Evolutionary conservation across 495 filamentous ascomycete genomes (phyloP), one percentile per base, ranked within the genome.

Genomic region (Aspergillus heteromorphus): DNA sequence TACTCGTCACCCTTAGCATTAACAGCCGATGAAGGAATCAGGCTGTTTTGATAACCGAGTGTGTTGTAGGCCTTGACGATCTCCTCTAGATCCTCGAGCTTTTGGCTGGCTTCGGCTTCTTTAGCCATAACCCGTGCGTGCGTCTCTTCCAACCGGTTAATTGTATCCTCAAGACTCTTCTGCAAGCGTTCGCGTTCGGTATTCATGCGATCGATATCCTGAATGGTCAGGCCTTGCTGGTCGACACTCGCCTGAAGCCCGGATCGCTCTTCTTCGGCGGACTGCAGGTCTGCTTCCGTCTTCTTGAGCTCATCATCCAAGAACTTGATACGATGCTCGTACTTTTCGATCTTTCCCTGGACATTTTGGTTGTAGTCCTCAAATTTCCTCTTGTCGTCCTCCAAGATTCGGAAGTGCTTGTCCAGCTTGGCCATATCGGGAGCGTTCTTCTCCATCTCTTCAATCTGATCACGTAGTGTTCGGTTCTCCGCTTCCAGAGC

Each of bases 121-220:
- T 89, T 91, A 56, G 95, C 89, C 56, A 85, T 79, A 2, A 91
- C 85, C 51, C 85, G 87, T 40, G 81, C 80, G 66, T 95, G 92
- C 11, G 84, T 79, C 55, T 97, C 93, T 54, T 92, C 89, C 1
- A 96, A 78, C 52, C 89, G 79, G 55, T 76, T 71, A 17, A 79
- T 74, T 0, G 91, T 87, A 10, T 86, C 79, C 53, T 95, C 87
- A 48, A 95, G 84, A 36, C 82, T 87, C 62, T 86, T 92, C 48
- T 93, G 87, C 29, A 97, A 79, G 11, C 95, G 86, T 64, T 97
- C 93, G 29, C 92, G 85, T 67, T 97, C 93, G 18, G 86, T 84
- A 58, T 89, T 95, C 92, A 99, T 96, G 63, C 91, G 92, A 78
- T 99, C 93, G 67, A 99, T 97, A 75, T 97, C 95, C 67, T 89